phyloP scores from a whole-genome alignment of 768 basidiomycete genomes.

The Agrocybe praecox region DNA sequence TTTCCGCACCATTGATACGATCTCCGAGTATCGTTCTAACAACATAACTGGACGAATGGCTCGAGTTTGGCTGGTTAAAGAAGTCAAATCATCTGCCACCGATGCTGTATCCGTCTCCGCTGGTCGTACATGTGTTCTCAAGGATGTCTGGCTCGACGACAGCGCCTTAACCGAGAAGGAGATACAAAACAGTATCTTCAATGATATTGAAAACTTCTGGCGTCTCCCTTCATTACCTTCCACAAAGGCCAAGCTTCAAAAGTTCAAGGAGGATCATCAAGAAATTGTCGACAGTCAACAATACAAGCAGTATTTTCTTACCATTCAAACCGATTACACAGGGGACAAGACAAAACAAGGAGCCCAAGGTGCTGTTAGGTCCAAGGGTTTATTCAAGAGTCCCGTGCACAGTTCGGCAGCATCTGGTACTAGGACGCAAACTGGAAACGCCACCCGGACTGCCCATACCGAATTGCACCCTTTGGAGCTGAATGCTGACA shows the following conservation, averaged over 20 bases:
- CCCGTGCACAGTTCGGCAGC: too few relatives aligned
- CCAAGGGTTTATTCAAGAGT: too few relatives aligned
- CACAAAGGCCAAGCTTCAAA: background rate
- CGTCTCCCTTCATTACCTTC: too few relatives aligned
- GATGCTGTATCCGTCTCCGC: too few relatives aligned
- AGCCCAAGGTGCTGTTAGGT: too few relatives aligned
- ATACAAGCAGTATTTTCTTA: background rate
- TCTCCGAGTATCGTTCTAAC: slow-evolving; percentile 10
- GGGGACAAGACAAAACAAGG: background rate
- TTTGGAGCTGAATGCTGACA: too few relatives aligned
- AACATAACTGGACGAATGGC: slow-evolving; percentile 13
- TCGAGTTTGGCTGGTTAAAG: slow-evolving; percentile 1
- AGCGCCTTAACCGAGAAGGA: slow-evolving; percentile 10
- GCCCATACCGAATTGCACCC: too few relatives aligned
- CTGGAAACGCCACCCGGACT: background rate
- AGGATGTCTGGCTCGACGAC: slow-evolving; percentile 20
- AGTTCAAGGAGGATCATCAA: background rate
- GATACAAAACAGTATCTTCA: slow-evolving; percentile 14
- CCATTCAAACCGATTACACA: background rate
- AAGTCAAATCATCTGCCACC: too few relatives aligned
- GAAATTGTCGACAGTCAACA: background rate
- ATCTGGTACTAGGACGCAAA: too few relatives aligned
- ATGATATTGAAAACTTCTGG: slow-evolving; percentile 2
- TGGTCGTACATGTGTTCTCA: slow-evolving; percentile 3
- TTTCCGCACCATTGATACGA: slow-evolving; percentile 8